These are phyloP conservation scores for Botrytis hyacinthi DNA, from an alignment of 2,329 filamentous ascomycete species.

Conservation along the genomic window DNA sequence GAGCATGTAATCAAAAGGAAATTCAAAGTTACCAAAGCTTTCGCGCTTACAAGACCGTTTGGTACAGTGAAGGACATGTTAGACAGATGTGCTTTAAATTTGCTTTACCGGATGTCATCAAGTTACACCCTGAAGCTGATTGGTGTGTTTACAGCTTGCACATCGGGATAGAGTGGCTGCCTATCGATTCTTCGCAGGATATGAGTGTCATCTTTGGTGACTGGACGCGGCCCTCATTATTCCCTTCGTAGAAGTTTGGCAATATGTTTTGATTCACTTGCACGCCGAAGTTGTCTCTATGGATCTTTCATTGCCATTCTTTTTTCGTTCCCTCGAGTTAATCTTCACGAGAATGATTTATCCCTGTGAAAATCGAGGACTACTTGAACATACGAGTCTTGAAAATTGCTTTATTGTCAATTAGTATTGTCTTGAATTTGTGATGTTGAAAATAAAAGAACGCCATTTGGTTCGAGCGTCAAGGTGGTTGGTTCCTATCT, in stretches of 20 bases:
- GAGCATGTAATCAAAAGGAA: not conserved
- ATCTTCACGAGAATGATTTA: not conserved
- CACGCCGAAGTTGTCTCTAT: not conserved
- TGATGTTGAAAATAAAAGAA: not conserved
- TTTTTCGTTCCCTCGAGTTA: not conserved
- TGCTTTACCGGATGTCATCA: not conserved
- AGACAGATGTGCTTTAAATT: not conserved
- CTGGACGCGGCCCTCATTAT: not conserved
- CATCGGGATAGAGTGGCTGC: not conserved
- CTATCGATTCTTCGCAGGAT: not conserved
- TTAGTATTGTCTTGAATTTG: not conserved
- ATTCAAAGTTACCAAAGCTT: not conserved
- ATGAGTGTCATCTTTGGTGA: conserved; percentile 4
- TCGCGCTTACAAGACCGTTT: not conserved
- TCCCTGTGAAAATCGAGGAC: not conserved
- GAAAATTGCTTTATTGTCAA: not conserved
- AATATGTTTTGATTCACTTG: not conserved
- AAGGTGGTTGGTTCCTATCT: not conserved
- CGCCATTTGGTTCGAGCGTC: not conserved
- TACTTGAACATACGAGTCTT: not conserved
- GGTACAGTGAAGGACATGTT: not conserved
- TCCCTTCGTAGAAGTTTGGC: not conserved
- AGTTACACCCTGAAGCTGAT: not conserved
- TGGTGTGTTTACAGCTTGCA: not conserved
- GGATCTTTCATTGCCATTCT: not conserved